phyloP scores from a whole-genome alignment of 2,329 filamentous ascomycete species.

The Clonostachys rhizophaga region DNA sequence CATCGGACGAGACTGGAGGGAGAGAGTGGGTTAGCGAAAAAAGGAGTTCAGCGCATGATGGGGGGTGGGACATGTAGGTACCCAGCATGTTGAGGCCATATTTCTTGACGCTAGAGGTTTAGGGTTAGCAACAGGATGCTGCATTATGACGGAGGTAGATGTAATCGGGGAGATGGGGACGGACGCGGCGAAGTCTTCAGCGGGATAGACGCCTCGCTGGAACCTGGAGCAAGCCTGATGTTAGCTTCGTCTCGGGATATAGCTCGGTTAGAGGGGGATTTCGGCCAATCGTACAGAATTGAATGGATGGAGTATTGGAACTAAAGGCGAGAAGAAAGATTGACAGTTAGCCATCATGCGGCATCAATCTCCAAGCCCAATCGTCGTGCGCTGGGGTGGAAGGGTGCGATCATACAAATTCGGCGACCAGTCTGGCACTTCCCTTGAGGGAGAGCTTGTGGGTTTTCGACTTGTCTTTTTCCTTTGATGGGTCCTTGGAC shows the following conservation, averaged over 20 bases:
- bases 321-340: constrained; percentile 24
- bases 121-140: background rate
- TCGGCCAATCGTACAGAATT: constrained; percentile 62
- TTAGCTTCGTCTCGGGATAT: background rate
- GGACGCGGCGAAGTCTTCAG: constrained; percentile 92
- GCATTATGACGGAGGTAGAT: no score
- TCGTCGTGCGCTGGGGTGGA: background rate
- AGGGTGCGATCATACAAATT: constrained; percentile 78
- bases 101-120: constrained; percentile 69
- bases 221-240: constrained; percentile 51
- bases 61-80: constrained; percentile 18
- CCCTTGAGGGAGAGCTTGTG: constrained; percentile 93
- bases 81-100: constrained; percentile 98
- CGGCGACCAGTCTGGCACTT: constrained; percentile 80
- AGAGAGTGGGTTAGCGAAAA: background rate
- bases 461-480: constrained; percentile 76
- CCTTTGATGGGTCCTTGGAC: constrained; percentile 14
- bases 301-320: constrained; percentile 99
- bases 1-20: constrained; percentile 77
- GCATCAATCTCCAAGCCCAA: background rate
- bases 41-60: constrained; percentile 9
- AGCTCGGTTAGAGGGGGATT: background rate
- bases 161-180: constrained; percentile 20
- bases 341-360: constrained; percentile 8
- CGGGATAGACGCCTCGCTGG: constrained; percentile 80